Evolutionary conservation across 306 rosid species (phyloP).

Genomic region (Purshia tridentata): DNA sequence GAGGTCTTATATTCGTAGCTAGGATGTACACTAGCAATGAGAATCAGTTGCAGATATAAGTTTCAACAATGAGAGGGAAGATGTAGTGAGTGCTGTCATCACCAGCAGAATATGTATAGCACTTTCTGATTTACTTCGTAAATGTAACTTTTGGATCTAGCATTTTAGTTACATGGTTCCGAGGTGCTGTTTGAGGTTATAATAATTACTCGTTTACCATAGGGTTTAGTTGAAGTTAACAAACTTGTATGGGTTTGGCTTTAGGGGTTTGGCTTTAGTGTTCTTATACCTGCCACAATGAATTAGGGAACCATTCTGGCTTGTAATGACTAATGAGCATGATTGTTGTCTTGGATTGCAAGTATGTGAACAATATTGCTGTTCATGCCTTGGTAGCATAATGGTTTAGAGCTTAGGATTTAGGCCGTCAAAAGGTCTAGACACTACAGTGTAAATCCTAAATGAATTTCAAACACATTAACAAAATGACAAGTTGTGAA

Average conservation of each 20-base stretch:
- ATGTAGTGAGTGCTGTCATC: not conserved
- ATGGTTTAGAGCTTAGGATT: too few species aligned
- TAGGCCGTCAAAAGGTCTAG: too few species aligned
- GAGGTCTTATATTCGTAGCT: not conserved
- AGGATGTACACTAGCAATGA: constrained; percentile 8
- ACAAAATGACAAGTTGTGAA: too few species aligned
- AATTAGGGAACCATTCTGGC: not conserved
- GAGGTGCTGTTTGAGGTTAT: not conserved
- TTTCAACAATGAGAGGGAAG: constrained; percentile 14
- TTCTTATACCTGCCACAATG: not conserved
- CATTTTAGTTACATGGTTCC: not conserved
- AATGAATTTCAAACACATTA: too few species aligned
- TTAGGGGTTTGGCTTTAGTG: not conserved
- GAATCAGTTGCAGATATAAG: constrained; percentile 1
- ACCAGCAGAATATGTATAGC: constrained; percentile 19
- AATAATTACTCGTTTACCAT: not conserved
- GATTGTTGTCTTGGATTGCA: not conserved
- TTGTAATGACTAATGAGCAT: not conserved
- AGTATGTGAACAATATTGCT: too few species aligned
- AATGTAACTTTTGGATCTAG: not conserved
- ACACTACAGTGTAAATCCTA: too few species aligned
- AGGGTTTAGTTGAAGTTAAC: not conserved
- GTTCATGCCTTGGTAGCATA: too few species aligned
- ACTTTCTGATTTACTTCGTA: constrained; percentile 16
- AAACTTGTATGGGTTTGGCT: not conserved